Evolutionary conservation across 441 rosid species (phyloP), one percentile per base, ranked within the genome.

Genomic region (Adansonia madagascariensis): DNA sequence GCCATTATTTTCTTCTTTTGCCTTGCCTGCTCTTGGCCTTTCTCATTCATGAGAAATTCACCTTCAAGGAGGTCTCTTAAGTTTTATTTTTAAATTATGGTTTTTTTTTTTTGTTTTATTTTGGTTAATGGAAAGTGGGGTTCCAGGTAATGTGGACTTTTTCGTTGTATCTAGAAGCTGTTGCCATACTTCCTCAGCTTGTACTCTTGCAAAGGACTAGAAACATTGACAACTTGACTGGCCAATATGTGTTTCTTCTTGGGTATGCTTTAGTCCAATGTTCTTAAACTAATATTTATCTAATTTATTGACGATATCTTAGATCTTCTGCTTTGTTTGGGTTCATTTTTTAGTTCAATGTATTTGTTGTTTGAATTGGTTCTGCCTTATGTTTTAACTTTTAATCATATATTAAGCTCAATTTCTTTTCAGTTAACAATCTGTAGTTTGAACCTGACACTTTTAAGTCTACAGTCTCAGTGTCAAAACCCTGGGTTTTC

Each of bases 161-260:
- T 79, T 90, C 94, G 1, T 70, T 88, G 79, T 90, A 60, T 81
- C 80, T 90, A 82, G 94, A 90, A 84, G 94, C 94, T 46, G 89
- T 88, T 70, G 91, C 92, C 52, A 90, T 90, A 79, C 83, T 90
- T 77, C 92, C 94, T 79, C 94, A 88, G 82, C 91, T 90, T 79
- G 88, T 90, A 47, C 82, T 90, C 82, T 79, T 90, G 55, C 92
- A 88, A 69, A 88, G 91, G 85, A 90, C 94, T 71, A 86, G 86
- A 78, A 90, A 90, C 43, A 88, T 90, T n/a, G 94, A 88, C 67
- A 90, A 87, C 88, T 82, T 90, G 84, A 90, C 92, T 0, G 94
- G 94, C n/a, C 94, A 90, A 78, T 90, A 88, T 64, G 83, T 90
- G 18, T 86, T 90, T 74, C 88, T 90, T 68, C 92, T 90, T 57